Evolutionary conservation across 2,329 filamentous ascomycete genomes (phyloP), one percentile per base, ranked within the genome.

Genomic region (Alternaria hordeiaustralica): DNA sequence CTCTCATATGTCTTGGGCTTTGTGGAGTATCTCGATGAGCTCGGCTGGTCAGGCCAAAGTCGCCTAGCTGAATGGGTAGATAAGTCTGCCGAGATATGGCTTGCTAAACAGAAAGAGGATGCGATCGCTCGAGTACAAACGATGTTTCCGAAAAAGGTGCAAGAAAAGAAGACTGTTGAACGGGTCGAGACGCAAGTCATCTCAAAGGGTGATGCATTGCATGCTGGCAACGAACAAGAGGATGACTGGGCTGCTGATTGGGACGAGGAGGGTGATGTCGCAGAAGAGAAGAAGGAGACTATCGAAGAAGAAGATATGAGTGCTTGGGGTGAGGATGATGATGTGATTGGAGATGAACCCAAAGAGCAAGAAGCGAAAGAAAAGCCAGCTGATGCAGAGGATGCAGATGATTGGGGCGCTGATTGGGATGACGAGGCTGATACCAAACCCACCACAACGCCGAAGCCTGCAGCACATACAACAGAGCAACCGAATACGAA

Each of bases 241-340:
- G 82, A 85, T 58, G 92, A 93, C 50, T 97, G 94, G 94, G 89
- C 90, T 44, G 90, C 88, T 12, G 97, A 94, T 89, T 89, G 90
- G 61, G 91, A 93, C 21, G 88, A 90, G 3, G 89, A 90, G 21
- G 74, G 75, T 3, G 57, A 68, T 15, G 43, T 62, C 11, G 55
- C 47, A n/a, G 54, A 44, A 23, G 55, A 61, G 28, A 36, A 60
- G 2, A 68, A 71, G 21, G 61, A 67, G 26, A 72, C 78, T 7
- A 69, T 79, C 3, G 81, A 84, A 58, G 83, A 85, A 45, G 83
- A 84, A 28, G 84, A 85, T 54, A 78, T 81, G 60, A 84, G 82
- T 64, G 83, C 83, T 18, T 86, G 84, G 84, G 83, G 82, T 20
- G 71, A 82, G 28, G 80, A 83, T 11, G 78, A 80, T 8, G 79